Base-by-base conservation (phyloP, 768 basidiomycete species). In the Mycena haematopus region DNA sequence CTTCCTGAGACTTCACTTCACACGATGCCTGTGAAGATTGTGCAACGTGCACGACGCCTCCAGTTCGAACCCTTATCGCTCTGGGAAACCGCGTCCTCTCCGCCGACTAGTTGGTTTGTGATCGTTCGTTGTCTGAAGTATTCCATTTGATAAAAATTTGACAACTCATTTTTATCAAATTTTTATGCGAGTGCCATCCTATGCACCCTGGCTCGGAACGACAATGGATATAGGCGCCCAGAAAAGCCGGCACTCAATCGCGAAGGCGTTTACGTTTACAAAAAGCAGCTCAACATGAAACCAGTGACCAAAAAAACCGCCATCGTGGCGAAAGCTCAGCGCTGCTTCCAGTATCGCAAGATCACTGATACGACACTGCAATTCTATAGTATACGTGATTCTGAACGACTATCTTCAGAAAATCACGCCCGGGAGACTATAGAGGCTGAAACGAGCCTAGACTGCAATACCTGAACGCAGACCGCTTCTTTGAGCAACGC, bases 251-350 rank as follows among this genome's bases (percentile, higher is more conserved):
- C 65, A 6, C 74, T 64, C 10, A 74, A 44, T 24, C 72, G 76
- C 19, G 76, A 72, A n/a, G 58, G 22, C 7, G 59, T 46, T 2
- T 51, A 69, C 29, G 74, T 75, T 1, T 38, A 25, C 5, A 61
- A 5, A 60, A 80, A 77, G 65, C 74, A 77, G 36, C 69, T 54
- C 44, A 74, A 50, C 6, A 56, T 60, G 51, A 82, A 72, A n/a
- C n/a, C n/a, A 0, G 77, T 72, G 0, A 44, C 24, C 2, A 78
- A 40, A 67, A 82, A 81, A 4, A 73, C 67, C 2, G 76, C 57
- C 62, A 79, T 68, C 19, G 80, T 82, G 38, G 11, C 19, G 13
- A 24, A 52, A 14, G 15, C 14, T 47, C 5, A 49, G 27, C 25
- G 3, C 27, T 44, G 31, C 21, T 44, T 6, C 27, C 0, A 21